Evolutionary conservation across 441 rosid genomes (phyloP).

Genomic region (Dalechampia spathulata): DNA sequence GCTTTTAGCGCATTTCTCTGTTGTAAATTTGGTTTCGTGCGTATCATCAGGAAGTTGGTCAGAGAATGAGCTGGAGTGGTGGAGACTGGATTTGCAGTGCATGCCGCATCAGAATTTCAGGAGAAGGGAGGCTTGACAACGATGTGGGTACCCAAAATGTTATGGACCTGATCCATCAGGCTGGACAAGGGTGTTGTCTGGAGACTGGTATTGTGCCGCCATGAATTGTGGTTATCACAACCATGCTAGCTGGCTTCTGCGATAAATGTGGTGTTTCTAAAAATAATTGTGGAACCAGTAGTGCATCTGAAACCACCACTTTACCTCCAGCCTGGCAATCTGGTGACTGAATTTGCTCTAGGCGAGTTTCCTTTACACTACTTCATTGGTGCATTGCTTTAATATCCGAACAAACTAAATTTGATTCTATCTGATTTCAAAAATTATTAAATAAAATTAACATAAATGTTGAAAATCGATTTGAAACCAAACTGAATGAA

Average conservation of each 20-base stretch:
- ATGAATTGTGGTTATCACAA: conserved; percentile 77
- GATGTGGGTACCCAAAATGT: conserved; percentile 66
- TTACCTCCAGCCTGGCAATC: conserved; percentile 85
- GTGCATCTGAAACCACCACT: conserved; percentile 26
- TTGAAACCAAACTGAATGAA: too few relatives aligned
- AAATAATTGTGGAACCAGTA: conserved; percentile 29
- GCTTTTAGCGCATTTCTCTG: too few relatives aligned
- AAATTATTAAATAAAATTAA: too few relatives aligned
- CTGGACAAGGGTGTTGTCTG: conserved; percentile 59
- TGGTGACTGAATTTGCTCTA: conserved; percentile 84
- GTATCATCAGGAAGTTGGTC: too few relatives aligned
- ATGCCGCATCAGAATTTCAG: conserved; percentile 83
- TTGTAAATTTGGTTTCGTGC: too few relatives aligned
- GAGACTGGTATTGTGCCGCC: conserved; percentile 84
- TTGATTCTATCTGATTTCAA: too few relatives aligned
- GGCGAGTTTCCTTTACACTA: too few relatives aligned
- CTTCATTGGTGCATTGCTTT: too few relatives aligned
- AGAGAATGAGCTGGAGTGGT: conserved; percentile 71
- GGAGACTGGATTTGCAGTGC: conserved; percentile 95
- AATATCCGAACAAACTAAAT: background rate
- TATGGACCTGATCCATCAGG: conserved; percentile 72
- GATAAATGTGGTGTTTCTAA: conserved; percentile 50
- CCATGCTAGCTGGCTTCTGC: conserved; percentile 72
- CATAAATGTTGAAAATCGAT: too few relatives aligned
- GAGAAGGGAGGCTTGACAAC: conserved; percentile 70